Percentiles rank a stretch among this genome's conserved stretches.
phyloP scores from a whole-genome alignment of 2,329 filamentous ascomycete species.

The Paraphoma sp. region DNA sequence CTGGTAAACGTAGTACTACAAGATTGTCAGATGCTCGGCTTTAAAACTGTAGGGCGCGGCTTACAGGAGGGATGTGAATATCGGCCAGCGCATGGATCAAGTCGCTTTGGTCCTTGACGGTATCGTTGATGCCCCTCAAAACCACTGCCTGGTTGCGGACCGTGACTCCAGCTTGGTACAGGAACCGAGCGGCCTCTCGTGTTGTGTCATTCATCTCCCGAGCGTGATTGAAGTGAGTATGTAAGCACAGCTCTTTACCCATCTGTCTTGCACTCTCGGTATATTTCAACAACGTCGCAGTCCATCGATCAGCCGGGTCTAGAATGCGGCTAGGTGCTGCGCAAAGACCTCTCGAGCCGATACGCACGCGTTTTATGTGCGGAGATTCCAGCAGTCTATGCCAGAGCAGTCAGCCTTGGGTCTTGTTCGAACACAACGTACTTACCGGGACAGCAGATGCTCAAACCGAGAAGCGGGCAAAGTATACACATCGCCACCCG shows the following conservation, averaged over 20 bases:
- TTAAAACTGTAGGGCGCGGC: slow-evolving; percentile 17
- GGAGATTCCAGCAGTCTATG: slow-evolving; percentile 56
- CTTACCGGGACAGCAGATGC: neutral
- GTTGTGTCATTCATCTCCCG: slow-evolving; percentile 67
- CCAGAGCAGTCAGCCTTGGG: neutral
- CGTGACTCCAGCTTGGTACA: slow-evolving; percentile 58
- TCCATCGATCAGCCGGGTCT: slow-evolving; percentile 60
- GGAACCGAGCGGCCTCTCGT: slow-evolving; percentile 54
- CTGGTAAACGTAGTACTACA: slow-evolving; percentile 70
- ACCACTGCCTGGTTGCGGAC: slow-evolving; percentile 67
- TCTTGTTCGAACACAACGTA: neutral
- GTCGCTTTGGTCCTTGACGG: slow-evolving; percentile 58
- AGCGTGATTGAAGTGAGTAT: slow-evolving; percentile 69
- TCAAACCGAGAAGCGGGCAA: neutral
- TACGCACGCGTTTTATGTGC: slow-evolving; percentile 64
- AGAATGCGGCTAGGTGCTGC: slow-evolving; percentile 63
- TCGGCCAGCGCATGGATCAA: slow-evolving; percentile 62
- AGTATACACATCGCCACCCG: slow-evolving; percentile 59
- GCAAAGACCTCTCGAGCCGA: slow-evolving; percentile 66
- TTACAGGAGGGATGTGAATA: slow-evolving; percentile 62
- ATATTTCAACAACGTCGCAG: slow-evolving; percentile 57
- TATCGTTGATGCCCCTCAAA: slow-evolving; percentile 64
- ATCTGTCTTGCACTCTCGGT: slow-evolving; percentile 55
- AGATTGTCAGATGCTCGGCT: neutral
- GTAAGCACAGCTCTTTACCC: slow-evolving; percentile 65